Percentiles rank a stretch among this genome's conserved stretches.
phyloP scores from a whole-genome alignment of 2,329 filamentous ascomycete species.

The Fusarium humuli region DNA sequence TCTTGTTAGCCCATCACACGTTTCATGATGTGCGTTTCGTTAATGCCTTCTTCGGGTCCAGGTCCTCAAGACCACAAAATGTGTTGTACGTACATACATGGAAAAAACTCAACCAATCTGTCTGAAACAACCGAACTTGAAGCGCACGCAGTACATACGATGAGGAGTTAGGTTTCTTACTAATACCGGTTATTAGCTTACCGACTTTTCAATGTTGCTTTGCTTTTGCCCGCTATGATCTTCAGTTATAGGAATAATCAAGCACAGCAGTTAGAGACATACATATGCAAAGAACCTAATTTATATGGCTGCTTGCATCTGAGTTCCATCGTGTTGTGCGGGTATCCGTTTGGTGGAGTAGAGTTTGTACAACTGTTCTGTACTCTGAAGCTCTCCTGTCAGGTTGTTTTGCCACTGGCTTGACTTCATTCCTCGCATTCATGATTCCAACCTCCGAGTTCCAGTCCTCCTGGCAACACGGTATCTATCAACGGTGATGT shows the following conservation, averaged over 20 bases:
- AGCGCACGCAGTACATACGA: constrained; percentile 11
- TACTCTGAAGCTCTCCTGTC: not conserved
- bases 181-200: constrained; percentile 6
- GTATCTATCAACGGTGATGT: not conserved
- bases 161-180: not conserved
- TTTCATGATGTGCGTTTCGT: constrained; percentile 44
- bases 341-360: constrained; percentile 7
- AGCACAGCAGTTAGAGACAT: constrained; percentile 5
- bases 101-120: constrained; percentile 30
- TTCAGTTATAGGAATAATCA: not conserved
- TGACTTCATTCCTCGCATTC: constrained; percentile 21
- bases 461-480: constrained; percentile 3
- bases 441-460: constrained; percentile 11
- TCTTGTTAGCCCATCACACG: constrained; percentile 24
- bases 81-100: not conserved
- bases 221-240: constrained; percentile 9
- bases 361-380: constrained; percentile 7
- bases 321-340: constrained; percentile 25
- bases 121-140: constrained; percentile 44
- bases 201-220: constrained; percentile 25
- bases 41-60: constrained; percentile 33
- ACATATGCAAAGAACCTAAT: constrained; percentile 33
- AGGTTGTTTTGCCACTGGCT: constrained; percentile 21
- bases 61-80: not conserved
- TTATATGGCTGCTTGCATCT: constrained; percentile 31